Evolutionary conservation across 2,329 filamentous ascomycete genomes (phyloP).

Genomic region (Fusarium albosuccineum): DNA sequence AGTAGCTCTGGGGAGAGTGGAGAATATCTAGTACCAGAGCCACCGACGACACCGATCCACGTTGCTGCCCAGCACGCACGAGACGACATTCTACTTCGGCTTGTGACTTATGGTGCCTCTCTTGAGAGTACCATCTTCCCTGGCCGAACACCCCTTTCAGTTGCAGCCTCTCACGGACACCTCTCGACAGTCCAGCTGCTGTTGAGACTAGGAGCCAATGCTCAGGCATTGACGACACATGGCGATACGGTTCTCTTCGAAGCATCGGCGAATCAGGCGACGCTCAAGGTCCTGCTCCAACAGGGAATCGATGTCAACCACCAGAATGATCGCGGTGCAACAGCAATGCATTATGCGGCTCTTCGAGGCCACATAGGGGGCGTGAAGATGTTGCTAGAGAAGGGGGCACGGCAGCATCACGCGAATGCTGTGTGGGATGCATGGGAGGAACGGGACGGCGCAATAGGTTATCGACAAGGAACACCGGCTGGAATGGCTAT

Average conservation of each 20-base stretch:
- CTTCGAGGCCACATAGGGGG: slow-evolving; percentile 43
- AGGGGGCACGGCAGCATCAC: slow-evolving; percentile 44
- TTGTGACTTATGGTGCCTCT: slow-evolving; percentile 43
- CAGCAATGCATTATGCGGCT: slow-evolving; percentile 46
- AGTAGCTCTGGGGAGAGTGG: slow-evolving; percentile 18
- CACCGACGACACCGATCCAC: slow-evolving; percentile 45
- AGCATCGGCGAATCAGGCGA: slow-evolving; percentile 44
- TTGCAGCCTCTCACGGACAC: slow-evolving; percentile 45
- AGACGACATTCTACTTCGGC: slow-evolving; percentile 43
- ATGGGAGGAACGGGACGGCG: slow-evolving; percentile 46
- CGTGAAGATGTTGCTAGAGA: slow-evolving; percentile 43
- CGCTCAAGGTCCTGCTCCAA: slow-evolving; percentile 43
- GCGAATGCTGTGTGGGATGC: slow-evolving; percentile 47
- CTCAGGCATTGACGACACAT: slow-evolving; percentile 43
- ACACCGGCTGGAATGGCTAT: slow-evolving; percentile 47
- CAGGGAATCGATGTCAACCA: slow-evolving; percentile 46
- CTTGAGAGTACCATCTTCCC: slow-evolving; percentile 47
- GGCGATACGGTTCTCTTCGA: slow-evolving; percentile 46
- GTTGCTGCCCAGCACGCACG: slow-evolving; percentile 45
- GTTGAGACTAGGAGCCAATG: slow-evolving; percentile 43
- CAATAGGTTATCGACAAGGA: slow-evolving; percentile 43
- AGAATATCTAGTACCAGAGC: slow-evolving; percentile 44
- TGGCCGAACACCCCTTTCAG: slow-evolving; percentile 43
- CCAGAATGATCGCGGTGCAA: slow-evolving; percentile 45
- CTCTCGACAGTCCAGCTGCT: slow-evolving; percentile 45